Percentiles rank a stretch among this genome's conserved stretches.
These are phyloP conservation scores for Deuterostichococcus epilithicus DNA, from an alignment of 139 green algal species.

Conservation along the genomic window DNA sequence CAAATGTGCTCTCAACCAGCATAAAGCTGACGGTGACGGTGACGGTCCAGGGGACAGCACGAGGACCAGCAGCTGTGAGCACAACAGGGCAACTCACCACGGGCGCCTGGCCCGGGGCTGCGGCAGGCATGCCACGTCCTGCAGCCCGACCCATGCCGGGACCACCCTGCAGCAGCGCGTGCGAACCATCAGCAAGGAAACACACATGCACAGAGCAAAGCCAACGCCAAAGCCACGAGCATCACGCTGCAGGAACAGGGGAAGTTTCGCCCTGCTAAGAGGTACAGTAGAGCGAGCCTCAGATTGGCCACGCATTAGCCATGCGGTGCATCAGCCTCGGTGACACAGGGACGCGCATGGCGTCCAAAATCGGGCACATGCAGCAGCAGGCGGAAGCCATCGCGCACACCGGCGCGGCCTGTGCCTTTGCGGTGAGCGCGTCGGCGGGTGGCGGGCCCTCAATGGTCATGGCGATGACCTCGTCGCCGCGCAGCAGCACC, in stretches of 20 bases:
- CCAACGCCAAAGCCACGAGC: too few species aligned
- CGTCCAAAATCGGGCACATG: too few species aligned
- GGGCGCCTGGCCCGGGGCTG: conserved; percentile 67
- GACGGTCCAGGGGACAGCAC: background rate
- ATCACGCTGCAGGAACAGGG: too few species aligned
- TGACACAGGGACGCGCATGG: too few species aligned
- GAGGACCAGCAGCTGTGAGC: background rate
- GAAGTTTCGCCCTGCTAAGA: too few species aligned
- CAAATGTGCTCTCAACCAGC: background rate
- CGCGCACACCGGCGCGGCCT: conserved; percentile 45
- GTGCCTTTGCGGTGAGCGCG: conserved; percentile 42
- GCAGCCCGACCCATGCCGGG: conserved; percentile 80
- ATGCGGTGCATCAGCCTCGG: too few species aligned
- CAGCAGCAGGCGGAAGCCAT: background rate
- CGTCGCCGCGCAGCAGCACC: conserved; percentile 90
- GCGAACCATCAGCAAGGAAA: conserved; percentile 1
- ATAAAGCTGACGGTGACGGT: background rate
- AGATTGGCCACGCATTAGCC: background rate
- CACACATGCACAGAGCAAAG: background rate
- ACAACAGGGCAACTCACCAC: conserved; percentile 38
- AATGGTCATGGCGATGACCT: conserved; percentile 92
- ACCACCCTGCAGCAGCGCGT: conserved; percentile 37
- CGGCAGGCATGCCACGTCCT: conserved; percentile 69
- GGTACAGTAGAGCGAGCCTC: too few species aligned
- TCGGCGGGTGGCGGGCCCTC: conserved; percentile 92